Evolutionary conservation across 148 eudicot species (phyloP).

Genomic region (Cornus florida): DNA sequence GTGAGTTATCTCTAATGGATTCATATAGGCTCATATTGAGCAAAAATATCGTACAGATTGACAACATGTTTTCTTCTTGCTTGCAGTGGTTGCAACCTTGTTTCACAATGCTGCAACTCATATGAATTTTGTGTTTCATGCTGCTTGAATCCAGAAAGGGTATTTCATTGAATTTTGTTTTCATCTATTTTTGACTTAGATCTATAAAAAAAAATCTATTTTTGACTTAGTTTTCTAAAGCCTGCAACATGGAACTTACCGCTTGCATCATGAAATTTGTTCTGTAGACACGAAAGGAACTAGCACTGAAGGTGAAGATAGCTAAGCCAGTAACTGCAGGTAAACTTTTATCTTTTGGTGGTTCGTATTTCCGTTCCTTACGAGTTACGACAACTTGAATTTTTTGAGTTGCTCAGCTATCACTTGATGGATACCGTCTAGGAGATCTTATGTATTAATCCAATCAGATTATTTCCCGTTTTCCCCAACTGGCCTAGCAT

Average conservation of each 20-base stretch:
- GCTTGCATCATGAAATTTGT: constrained; percentile 9
- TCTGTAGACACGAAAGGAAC: constrained; percentile 58
- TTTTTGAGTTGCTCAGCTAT: background rate
- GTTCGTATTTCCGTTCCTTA: background rate
- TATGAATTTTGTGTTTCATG: constrained; percentile 97
- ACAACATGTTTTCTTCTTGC: constrained; percentile 16
- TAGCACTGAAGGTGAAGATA: constrained; percentile 70
- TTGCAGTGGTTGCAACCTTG: constrained; percentile 86
- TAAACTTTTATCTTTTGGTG: constrained; percentile 11
- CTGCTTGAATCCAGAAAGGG: constrained; percentile 82
- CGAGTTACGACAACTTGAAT: background rate
- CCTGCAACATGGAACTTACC: background rate
- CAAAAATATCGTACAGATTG: constrained; percentile 11
- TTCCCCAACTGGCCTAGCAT: background rate
- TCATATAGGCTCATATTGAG: constrained; percentile 14
- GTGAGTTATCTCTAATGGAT: constrained; percentile 60
- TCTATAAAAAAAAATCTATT: background rate
- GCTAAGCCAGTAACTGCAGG: constrained; percentile 90
- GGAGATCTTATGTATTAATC: background rate
- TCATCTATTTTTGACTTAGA: background rate
- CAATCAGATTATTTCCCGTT: background rate
- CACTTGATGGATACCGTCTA: background rate
- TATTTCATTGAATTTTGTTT: constrained; percentile 18
- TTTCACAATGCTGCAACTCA: constrained; percentile 87
- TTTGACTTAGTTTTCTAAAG: background rate